phyloP scores from a whole-genome alignment of 352 stramenopile genomes.

The Sclerospora graminicola region DNA sequence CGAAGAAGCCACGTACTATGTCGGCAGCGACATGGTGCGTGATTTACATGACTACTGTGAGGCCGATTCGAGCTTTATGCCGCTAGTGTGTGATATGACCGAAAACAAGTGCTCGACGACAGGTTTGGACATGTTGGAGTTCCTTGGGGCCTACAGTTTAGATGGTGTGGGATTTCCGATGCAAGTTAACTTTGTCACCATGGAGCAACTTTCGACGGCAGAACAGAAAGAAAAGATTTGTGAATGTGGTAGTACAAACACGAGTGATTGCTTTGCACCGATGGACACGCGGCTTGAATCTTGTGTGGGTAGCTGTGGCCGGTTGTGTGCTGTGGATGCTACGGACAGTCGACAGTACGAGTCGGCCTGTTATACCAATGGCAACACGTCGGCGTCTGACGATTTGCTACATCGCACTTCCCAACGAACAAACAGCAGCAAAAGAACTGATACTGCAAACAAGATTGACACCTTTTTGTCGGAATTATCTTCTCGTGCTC shows the following conservation, averaged over 20 bases:
- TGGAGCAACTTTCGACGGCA: constrained; percentile 27
- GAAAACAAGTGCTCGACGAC: constrained; percentile 44
- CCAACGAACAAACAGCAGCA: background rate
- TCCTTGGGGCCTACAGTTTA: constrained; percentile 62
- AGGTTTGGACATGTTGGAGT: constrained; percentile 37
- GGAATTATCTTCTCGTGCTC: constrained; percentile 32
- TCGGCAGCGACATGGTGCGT: constrained; percentile 50
- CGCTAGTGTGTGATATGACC: constrained; percentile 32
- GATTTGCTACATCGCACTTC: constrained; percentile 7
- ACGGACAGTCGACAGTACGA: constrained; percentile 30
- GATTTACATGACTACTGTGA: constrained; percentile 71
- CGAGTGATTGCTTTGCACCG: constrained; percentile 37
- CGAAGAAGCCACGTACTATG: constrained; percentile 58
- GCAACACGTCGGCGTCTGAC: constrained; percentile 4
- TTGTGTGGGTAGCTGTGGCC: constrained; percentile 51
- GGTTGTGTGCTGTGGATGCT: constrained; percentile 32
- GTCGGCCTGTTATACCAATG: constrained; percentile 25
- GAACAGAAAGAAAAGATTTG: constrained; percentile 44
- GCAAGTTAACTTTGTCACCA: constrained; percentile 64
- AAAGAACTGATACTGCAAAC: constrained; percentile 1
- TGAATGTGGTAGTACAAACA: constrained; percentile 21
- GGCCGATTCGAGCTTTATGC: constrained; percentile 35
- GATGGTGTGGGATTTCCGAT: constrained; percentile 46
- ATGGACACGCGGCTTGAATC: constrained; percentile 36
- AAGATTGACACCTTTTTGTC: constrained; percentile 33